phyloP scores from a whole-genome alignment of 768 basidiomycete species.

The Boletus eberwhitei region DNA sequence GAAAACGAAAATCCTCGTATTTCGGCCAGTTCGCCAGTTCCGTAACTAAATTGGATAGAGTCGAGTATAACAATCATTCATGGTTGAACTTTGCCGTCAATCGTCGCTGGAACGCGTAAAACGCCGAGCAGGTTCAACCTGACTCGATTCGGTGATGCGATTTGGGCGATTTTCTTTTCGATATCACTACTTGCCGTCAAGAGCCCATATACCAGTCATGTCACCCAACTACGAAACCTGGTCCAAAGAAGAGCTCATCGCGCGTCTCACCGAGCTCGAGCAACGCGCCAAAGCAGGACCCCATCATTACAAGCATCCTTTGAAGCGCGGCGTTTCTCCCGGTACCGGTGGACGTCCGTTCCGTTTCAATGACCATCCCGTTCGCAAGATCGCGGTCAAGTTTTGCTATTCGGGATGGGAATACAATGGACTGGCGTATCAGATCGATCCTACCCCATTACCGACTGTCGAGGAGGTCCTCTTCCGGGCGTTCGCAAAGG shows the following conservation, averaged over 20 bases:
- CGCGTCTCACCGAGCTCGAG: conserved; percentile 59
- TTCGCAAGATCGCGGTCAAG: conserved; percentile 89
- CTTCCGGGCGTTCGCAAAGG: conserved; percentile 73
- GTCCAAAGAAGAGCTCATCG: conserved; percentile 69
- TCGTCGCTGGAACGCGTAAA: too few species aligned
- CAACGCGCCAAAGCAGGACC: conserved; percentile 12
- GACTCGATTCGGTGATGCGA: conserved; percentile 23
- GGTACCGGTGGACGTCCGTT: conserved; percentile 41
- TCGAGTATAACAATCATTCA: too few species aligned
- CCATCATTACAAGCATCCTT: conserved; percentile 5
- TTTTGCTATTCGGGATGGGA: conserved; percentile 93
- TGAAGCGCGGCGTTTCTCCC: conserved; percentile 16
- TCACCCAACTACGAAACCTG: conserved; percentile 49
- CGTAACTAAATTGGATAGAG: too few species aligned
- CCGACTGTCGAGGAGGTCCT: conserved; percentile 91
- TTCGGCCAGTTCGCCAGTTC: too few species aligned
- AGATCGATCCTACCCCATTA: conserved; percentile 63
- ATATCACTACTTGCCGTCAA: conserved; percentile 32
- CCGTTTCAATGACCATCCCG: conserved; percentile 63
- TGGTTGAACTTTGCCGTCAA: too few species aligned
- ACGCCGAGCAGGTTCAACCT: background rate
- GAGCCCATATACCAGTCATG: conserved; percentile 32
- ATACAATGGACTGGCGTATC: conserved; percentile 87
- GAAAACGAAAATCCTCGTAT: too few species aligned
- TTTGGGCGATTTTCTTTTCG: conserved; percentile 32